These are phyloP conservation scores for Leccinellum albellum DNA, from an alignment of 768 basidiomycete species.

Conservation along the genomic window DNA sequence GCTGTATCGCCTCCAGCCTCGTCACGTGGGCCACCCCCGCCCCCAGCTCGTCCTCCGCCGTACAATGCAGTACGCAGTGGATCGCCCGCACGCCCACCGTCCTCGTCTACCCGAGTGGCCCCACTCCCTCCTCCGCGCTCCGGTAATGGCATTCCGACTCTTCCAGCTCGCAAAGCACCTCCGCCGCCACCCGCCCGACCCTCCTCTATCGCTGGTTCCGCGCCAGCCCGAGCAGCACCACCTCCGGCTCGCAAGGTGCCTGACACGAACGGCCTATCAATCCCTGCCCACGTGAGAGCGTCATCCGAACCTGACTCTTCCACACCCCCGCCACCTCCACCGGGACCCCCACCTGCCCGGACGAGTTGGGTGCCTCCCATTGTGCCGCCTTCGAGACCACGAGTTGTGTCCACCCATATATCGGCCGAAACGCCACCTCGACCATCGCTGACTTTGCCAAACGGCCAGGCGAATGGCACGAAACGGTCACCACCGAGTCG, in stretches of 20 bases:
- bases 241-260: slow-evolving; percentile 40
- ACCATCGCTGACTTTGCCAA: slow-evolving; percentile 8
- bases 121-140: slow-evolving; percentile 30
- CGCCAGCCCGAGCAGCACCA: slow-evolving; percentile 30
- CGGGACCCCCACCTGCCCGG: slow-evolving; percentile 29
- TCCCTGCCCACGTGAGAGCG: slow-evolving; percentile 39
- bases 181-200: slow-evolving; percentile 45
- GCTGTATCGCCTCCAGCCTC: slow-evolving; percentile 25
- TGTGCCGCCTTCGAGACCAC: slow-evolving; percentile 16
- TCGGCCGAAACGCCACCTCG: slow-evolving; percentile 17
- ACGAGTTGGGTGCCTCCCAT: slow-evolving; percentile 18
- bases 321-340: slow-evolving; percentile 31
- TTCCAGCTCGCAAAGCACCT: slow-evolving; percentile 35
- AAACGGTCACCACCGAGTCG: slow-evolving; percentile 38
- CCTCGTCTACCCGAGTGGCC: slow-evolving; percentile 14
- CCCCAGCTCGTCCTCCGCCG: slow-evolving; percentile 24
- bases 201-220: slow-evolving; percentile 30
- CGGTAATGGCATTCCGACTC: slow-evolving; percentile 9
- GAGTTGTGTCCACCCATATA: slow-evolving; percentile 25
- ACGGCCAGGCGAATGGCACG: slow-evolving; percentile 27
- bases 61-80: slow-evolving; percentile 27
- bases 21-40: slow-evolving; percentile 24
- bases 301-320: slow-evolving; percentile 43
- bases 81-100: slow-evolving; percentile 15
- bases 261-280: slow-evolving; percentile 25